Percentiles rank a stretch among this genome's conserved stretches.
These are phyloP conservation scores for Talaromyces sp. DNA, from an alignment of 2,329 filamentous ascomycete species.

Conservation along the genomic window DNA sequence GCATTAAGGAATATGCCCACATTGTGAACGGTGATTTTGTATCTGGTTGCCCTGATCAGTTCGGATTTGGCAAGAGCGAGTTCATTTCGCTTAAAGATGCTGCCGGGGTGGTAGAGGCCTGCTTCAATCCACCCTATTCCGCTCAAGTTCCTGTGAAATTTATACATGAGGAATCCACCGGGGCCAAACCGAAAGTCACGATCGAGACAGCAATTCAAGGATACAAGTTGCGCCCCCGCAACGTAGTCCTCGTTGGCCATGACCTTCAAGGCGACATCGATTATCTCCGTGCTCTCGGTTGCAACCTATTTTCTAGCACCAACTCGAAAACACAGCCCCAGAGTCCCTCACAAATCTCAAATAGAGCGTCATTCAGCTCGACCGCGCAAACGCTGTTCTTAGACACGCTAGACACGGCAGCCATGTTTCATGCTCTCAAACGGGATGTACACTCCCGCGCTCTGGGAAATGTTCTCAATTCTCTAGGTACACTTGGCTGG, in stretches of 20 bases:
- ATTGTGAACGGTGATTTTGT: slow-evolving; percentile 65
- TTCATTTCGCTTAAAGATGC: slow-evolving; percentile 47
- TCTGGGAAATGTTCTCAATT: slow-evolving; percentile 57
- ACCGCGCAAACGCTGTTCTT: slow-evolving; percentile 43
- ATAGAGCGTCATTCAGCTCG: not conserved
- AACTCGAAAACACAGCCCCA: not conserved
- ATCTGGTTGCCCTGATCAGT: slow-evolving; percentile 67
- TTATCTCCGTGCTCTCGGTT: slow-evolving; percentile 62
- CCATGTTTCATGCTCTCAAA: slow-evolving; percentile 62
- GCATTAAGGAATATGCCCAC: slow-evolving; percentile 63
- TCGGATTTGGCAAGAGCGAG: slow-evolving; percentile 63
- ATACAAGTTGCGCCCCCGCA: slow-evolving; percentile 37
- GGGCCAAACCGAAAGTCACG: not conserved
- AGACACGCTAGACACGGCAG: slow-evolving; percentile 67
- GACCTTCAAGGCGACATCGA: slow-evolving; percentile 62
- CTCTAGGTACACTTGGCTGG: slow-evolving; percentile 58
- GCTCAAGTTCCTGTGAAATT: slow-evolving; percentile 19
- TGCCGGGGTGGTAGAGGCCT: slow-evolving; percentile 45
- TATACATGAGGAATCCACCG: slow-evolving; percentile 9
- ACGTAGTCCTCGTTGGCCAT: slow-evolving; percentile 75
- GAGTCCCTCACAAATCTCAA: not conserved
- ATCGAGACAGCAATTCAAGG: slow-evolving; percentile 10
- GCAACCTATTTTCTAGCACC: slow-evolving; percentile 41
- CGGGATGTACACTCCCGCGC: slow-evolving; percentile 50
- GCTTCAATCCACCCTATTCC: slow-evolving; percentile 55